These are phyloP conservation scores for Isabelozyma heimii DNA, from an alignment of 805 yeast genomes.

Conservation along the genomic window DNA sequence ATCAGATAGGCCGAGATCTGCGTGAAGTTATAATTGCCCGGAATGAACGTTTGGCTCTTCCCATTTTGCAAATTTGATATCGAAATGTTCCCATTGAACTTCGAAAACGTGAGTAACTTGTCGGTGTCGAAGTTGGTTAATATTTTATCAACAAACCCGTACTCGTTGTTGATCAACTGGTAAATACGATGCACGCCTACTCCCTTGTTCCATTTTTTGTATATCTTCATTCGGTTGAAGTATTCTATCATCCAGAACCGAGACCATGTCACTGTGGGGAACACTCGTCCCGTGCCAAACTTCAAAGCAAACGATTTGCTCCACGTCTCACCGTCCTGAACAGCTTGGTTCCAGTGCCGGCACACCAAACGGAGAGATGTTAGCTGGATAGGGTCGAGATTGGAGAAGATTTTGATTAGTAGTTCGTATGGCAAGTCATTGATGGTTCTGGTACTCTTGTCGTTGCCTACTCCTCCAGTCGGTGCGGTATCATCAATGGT, in stretches of 20 bases:
- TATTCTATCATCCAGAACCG: conserved; percentile 48
- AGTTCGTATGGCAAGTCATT: conserved; percentile 48
- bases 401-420: conserved; percentile 42
- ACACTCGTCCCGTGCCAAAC: conserved; percentile 33
- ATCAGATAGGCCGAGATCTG: conserved; percentile 17
- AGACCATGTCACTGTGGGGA: conserved; percentile 46
- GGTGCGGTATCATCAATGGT: background rate
- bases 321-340: conserved; percentile 49
- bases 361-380: conserved; percentile 44
- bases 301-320: conserved; percentile 38
- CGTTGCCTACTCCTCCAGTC: background rate
- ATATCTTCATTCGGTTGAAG: conserved; percentile 32
- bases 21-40: conserved; percentile 21
- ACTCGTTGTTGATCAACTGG: conserved; percentile 27
- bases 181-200: conserved; percentile 24
- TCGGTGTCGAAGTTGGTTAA: conserved; percentile 24
- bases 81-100: conserved; percentile 24
- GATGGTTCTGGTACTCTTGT: conserved; percentile 5
- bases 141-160: conserved; percentile 16
- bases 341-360: conserved; percentile 43
- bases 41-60: conserved; percentile 35
- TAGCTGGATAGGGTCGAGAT: conserved; percentile 45
- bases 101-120: conserved; percentile 26
- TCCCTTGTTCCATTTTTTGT: conserved; percentile 40
- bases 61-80: conserved; percentile 33